A percentile compares a stretch with the other conserved stretches of the same genome.
phyloP scores from a whole-genome alignment of 257 asterid genomes.

The Eucommia ulmoides region DNA sequence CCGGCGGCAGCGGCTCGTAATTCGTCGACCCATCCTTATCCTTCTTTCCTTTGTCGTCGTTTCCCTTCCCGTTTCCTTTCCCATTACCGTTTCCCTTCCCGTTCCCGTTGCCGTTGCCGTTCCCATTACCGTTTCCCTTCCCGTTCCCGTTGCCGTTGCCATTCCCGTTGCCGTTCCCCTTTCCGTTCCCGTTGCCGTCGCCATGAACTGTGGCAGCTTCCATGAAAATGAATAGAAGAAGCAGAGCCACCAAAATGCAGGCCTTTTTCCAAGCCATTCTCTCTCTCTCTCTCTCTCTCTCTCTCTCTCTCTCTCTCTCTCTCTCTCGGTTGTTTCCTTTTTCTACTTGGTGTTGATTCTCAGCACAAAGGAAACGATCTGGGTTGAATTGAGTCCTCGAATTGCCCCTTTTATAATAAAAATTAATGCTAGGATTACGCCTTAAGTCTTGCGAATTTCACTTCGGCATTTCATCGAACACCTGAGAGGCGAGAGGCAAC shows the following conservation, averaged over 20 bases:
- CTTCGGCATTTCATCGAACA: too few species aligned
- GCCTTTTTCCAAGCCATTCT: slow-evolving; percentile 33
- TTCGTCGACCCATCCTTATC: slow-evolving; percentile 34
- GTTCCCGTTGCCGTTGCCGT: slow-evolving; percentile 5
- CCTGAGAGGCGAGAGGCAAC: too few species aligned
- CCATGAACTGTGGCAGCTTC: slow-evolving; percentile 30
- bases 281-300: too few species aligned
- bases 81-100: slow-evolving; percentile 6
- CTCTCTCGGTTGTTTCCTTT: too few species aligned
- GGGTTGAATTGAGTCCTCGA: too few species aligned
- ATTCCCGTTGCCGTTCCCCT: slow-evolving; percentile 4
- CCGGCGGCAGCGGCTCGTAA: slow-evolving; percentile 17
- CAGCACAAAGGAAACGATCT: too few species aligned
- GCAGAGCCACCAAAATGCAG: slow-evolving; percentile 13
- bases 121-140: slow-evolving; percentile 2
- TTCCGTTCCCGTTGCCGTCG: slow-evolving; percentile 17
- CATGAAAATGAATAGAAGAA: slow-evolving; percentile 27
- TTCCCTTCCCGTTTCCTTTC: slow-evolving; percentile 8
- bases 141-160: slow-evolving; percentile 10
- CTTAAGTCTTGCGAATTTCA: too few species aligned
- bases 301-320: too few species aligned
- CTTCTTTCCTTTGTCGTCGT: too few species aligned
- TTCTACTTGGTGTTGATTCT: too few species aligned
- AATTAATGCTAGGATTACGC: too few species aligned
- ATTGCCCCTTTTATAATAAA: too few species aligned